phyloP scores from a whole-genome alignment of 208 protist genomes.

The Strigomonas galati region DNA sequence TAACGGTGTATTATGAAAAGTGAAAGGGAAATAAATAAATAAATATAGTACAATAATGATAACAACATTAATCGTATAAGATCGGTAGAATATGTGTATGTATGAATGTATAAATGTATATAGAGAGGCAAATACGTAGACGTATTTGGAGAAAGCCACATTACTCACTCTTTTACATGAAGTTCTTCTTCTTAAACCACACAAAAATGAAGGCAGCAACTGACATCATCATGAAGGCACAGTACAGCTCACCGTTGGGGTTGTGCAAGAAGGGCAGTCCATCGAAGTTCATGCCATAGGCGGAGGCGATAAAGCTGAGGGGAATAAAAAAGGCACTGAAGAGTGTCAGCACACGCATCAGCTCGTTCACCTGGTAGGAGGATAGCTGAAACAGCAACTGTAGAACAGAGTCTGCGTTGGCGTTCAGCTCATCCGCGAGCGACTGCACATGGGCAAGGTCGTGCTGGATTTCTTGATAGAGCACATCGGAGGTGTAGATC shows the following conservation, averaged over 20 bases:
- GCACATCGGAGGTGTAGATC: slow-evolving; percentile 38
- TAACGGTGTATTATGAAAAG: neutral
- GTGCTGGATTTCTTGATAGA: slow-evolving; percentile 73
- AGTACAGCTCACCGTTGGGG: slow-evolving; percentile 55
- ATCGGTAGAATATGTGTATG: neutral
- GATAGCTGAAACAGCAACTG: slow-evolving; percentile 78
- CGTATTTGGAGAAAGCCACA: slow-evolving; percentile 4
- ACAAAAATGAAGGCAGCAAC: slow-evolving; percentile 46
- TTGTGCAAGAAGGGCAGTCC: slow-evolving; percentile 48
- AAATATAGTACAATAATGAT: neutral
- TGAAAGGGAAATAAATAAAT: slow-evolving; percentile 1
- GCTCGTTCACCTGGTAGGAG: slow-evolving; percentile 85
- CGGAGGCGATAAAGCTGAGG: slow-evolving; percentile 71
- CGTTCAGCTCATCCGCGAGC: slow-evolving; percentile 67
- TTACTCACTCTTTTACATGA: slow-evolving; percentile 29
- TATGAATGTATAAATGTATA: neutral
- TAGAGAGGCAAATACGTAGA: neutral
- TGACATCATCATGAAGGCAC: slow-evolving; percentile 41
- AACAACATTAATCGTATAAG: neutral
- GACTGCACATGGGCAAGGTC: slow-evolving; percentile 65
- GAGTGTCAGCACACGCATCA: slow-evolving; percentile 82
- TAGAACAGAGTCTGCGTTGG: slow-evolving; percentile 66
- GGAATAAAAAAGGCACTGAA: slow-evolving; percentile 88
- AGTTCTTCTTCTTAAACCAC: slow-evolving; percentile 67
- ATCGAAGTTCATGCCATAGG: slow-evolving; percentile 89